Evolutionary conservation across 2,329 filamentous ascomycete species (phyloP).

Genomic region (Epichloe sibirici): DNA sequence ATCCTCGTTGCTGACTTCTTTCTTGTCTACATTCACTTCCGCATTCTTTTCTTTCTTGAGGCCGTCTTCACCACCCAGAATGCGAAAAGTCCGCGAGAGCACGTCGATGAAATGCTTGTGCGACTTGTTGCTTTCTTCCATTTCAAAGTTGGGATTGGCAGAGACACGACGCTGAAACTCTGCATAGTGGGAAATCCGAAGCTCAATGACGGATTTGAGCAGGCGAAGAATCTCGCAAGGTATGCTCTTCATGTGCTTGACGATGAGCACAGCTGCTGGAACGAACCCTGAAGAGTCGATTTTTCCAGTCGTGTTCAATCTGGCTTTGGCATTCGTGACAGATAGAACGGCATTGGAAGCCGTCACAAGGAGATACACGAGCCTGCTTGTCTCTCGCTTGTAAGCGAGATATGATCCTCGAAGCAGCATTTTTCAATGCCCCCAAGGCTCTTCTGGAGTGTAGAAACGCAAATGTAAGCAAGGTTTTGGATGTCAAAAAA

Average conservation of each 20-base stretch:
- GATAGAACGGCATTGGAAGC: conserved; percentile 24
- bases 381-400: conserved; percentile 25
- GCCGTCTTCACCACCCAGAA: conserved; percentile 21
- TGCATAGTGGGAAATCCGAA: conserved; percentile 16
- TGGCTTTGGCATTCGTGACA: conserved; percentile 6
- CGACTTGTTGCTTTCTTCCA: conserved; percentile 24
- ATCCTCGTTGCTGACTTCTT: background rate
- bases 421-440: conserved; percentile 28
- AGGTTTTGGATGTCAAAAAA: background rate
- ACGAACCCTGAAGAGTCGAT: conserved; percentile 24
- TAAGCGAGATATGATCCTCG: conserved; percentile 24
- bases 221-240: conserved; percentile 22
- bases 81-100: conserved; percentile 23
- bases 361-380: conserved; percentile 28
- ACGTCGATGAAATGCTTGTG: conserved; percentile 32
- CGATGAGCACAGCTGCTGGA: conserved; percentile 27
- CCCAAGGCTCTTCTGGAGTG: background rate
- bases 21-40: background rate
- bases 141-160: conserved; percentile 20
- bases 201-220: conserved; percentile 27
- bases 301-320: conserved; percentile 25
- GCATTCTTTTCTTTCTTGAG: conserved; percentile 1
- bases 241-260: conserved; percentile 18
- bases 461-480: background rate
- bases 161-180: conserved; percentile 21